These are phyloP conservation scores for Myxozyma kluyveri DNA, from an alignment of 805 yeast species.

Conservation along the genomic window DNA sequence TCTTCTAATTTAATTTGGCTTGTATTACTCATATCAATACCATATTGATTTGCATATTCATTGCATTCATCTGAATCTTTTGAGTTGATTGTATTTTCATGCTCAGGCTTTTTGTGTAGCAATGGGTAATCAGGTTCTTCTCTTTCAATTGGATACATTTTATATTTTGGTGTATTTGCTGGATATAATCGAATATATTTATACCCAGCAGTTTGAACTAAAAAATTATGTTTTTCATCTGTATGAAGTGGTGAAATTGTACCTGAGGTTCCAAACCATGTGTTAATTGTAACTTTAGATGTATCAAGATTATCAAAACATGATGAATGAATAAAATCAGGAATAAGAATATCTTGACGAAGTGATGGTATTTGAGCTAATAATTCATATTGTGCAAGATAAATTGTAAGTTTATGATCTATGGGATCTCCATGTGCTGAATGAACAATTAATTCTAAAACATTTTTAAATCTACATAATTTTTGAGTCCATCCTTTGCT, in stretches of 20 bases:
- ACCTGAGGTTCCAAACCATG: slow-evolving; percentile 34
- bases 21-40: slow-evolving; percentile 30
- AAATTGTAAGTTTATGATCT: slow-evolving; percentile 15
- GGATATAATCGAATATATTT: slow-evolving; percentile 33
- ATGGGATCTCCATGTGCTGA: too few relatives aligned
- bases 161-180: not conserved
- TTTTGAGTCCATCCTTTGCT: slow-evolving; percentile 30
- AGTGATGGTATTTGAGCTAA: slow-evolving; percentile 28
- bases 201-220: slow-evolving; percentile 34
- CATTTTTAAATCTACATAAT: slow-evolving; percentile 22
- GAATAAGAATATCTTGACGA: slow-evolving; percentile 27
- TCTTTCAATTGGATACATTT: slow-evolving; percentile 26
- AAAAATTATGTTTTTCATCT: slow-evolving; percentile 31
- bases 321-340: slow-evolving; percentile 25
- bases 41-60: too few relatives aligned
- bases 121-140: not conserved
- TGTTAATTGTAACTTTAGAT: slow-evolving; percentile 14
- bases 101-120: not conserved
- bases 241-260: slow-evolving; percentile 35
- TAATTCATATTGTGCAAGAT: slow-evolving; percentile 33
- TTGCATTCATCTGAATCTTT: too few relatives aligned
- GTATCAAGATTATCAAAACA: slow-evolving; percentile 16
- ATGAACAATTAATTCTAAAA: slow-evolving; percentile 21
- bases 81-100: too few relatives aligned
- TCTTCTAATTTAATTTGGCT: slow-evolving; percentile 31